phyloP scores from a whole-genome alignment of 257 asterid species.

The Solanum lignicaule region DNA sequence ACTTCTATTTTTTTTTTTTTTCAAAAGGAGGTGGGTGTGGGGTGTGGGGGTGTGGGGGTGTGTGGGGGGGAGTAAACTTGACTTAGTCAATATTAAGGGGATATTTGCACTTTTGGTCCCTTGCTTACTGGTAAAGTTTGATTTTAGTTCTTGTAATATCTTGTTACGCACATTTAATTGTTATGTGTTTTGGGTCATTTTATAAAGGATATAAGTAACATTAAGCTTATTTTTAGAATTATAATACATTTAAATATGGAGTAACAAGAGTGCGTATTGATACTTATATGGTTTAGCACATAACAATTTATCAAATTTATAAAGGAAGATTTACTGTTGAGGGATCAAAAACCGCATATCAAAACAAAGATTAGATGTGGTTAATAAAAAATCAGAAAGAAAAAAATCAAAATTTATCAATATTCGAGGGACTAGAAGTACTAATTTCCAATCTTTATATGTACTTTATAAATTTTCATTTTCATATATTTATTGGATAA shows the following conservation, averaged over 20 bases:
- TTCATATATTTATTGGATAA: not conserved
- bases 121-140: not conserved
- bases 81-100: slow-evolving; percentile 29
- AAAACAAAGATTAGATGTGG: too few relatives aligned
- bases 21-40: not conserved
- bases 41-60: not conserved
- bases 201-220: not conserved
- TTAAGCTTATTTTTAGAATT: not conserved
- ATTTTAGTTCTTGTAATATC: not conserved
- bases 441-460: not conserved
- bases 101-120: not conserved
- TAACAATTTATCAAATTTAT: too few relatives aligned
- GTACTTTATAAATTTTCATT: not conserved
- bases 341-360: fast-evolving
- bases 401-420: not conserved
- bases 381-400: too few relatives aligned
- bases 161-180: not conserved
- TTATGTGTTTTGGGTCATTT: not conserved
- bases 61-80: not conserved
- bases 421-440: not conserved
- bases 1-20: not conserved
- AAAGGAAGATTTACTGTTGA: not conserved
- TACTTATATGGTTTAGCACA: too few relatives aligned
- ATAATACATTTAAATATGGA: not conserved
- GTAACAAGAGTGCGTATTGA: not conserved